phyloP scores from a whole-genome alignment of 495 filamentous ascomycete genomes.

The Aspergillus bertholletiae region DNA sequence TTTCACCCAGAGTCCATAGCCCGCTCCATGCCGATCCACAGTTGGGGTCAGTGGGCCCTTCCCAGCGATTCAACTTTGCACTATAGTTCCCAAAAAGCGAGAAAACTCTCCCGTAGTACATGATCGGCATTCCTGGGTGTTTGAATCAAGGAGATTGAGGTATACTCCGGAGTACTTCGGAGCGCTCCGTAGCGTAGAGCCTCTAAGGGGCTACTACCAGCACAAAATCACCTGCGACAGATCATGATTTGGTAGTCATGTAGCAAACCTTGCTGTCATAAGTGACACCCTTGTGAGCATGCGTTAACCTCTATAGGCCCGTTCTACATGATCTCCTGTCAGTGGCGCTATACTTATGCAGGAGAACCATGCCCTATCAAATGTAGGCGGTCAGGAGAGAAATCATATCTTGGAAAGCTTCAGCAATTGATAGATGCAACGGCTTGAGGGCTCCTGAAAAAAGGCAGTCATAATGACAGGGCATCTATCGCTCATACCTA shows the following conservation, averaged over 20 bases:
- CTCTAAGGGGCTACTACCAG: background rate
- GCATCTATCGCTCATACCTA: too few relatives aligned
- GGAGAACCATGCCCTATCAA: too few relatives aligned
- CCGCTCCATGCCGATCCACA: background rate
- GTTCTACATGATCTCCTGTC: background rate
- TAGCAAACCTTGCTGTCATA: background rate
- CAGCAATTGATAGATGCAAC: too few relatives aligned
- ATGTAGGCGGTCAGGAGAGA: too few relatives aligned
- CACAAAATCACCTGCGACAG: background rate
- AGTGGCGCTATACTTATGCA: background rate
- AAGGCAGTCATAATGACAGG: too few relatives aligned
- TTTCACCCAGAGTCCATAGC: background rate
- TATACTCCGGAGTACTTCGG: too few relatives aligned
- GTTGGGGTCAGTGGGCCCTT: background rate
- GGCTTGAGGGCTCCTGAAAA: too few relatives aligned
- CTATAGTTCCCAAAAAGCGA: background rate
- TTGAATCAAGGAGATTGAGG: background rate
- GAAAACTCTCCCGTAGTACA: background rate
- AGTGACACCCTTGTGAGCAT: background rate
- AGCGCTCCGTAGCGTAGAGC: background rate
- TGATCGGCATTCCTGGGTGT: background rate
- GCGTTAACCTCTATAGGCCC: background rate
- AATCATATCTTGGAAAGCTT: too few relatives aligned
- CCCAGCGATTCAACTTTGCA: background rate
- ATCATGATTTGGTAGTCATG: background rate